Base-by-base conservation (phyloP, 2,329 filamentous ascomycete species). In the Colletotrichum siamense region DNA sequence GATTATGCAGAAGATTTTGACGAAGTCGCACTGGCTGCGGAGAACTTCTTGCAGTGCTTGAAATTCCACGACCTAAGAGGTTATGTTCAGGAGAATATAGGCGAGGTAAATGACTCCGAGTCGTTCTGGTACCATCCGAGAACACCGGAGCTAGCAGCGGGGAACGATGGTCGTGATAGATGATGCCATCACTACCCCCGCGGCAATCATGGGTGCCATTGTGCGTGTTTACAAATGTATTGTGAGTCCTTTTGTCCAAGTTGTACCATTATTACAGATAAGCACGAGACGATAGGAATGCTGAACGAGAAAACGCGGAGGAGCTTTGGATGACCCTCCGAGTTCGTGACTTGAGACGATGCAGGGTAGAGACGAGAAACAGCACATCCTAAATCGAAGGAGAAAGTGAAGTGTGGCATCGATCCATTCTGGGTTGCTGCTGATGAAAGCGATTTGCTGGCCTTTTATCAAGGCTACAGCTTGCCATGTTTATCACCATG, bases 91-190 rank as follows among this genome's bases (percentile, higher is more conserved):
- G 3, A 30, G 28, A 0, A 30, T 8, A 30, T 0, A 0, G 28
- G 10, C 0, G 28, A 30, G 0, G 30, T 10, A 5, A 30, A 30
- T 30, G 9, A 30, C 0, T 30, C 30, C 32, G 1, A 34, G 13
- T 15, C 2, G 13, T 1, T 34, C 32, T 34, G 32, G 2, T 1
- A 34, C 32, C 3, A 34, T 34, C 32, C 32, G 3, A 0, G 32
- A 34, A 0, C 1, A 4, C 13, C 32, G 32, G 13, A 1, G 15
- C 32, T 1, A 1, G 32, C 1, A 15, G 32, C 3, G 13, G 32
- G 32, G 32, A 6, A 34, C 32, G 0, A 34, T 34, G 13, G 13
- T 34, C 32, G 32, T 34, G 15, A 3, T 0, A 34, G 1, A 34
- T 15, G 6, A 34, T 34, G 13, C 32, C 32, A 34, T 34, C 32